phyloP scores from a whole-genome alignment of 805 yeast genomes.

The Sugiyamaella chiloensis region DNA sequence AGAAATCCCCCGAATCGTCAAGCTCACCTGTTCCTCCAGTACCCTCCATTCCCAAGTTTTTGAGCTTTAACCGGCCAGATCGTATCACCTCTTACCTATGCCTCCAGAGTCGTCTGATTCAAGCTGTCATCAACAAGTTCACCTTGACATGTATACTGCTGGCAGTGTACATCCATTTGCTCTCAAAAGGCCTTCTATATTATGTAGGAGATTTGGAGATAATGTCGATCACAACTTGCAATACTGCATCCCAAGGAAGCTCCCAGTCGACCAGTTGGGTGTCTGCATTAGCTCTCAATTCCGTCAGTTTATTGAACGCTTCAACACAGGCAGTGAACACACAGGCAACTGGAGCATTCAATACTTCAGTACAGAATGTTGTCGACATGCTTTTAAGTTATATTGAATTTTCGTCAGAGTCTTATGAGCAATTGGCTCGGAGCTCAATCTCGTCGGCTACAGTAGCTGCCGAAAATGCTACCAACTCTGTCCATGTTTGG shows the following conservation, averaged over 20 bases:
- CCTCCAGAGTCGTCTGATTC: slow-evolving; percentile 19
- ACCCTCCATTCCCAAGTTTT: background rate
- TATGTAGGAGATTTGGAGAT: background rate
- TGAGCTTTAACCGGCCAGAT: slow-evolving; percentile 15
- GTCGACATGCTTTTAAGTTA: slow-evolving; percentile 5
- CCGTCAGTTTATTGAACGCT: no score
- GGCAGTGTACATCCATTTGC: slow-evolving; percentile 16
- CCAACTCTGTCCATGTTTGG: slow-evolving; percentile 8
- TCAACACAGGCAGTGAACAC: slow-evolving; percentile 9
- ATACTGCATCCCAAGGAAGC: background rate
- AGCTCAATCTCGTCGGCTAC: slow-evolving; percentile 1
- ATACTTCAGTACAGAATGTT: slow-evolving; percentile 16
- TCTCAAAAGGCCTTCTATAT: background rate
- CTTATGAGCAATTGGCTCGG: slow-evolving; percentile 10
- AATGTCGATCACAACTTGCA: slow-evolving; percentile 1
- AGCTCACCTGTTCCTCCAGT: background rate
- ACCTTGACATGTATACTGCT: slow-evolving; percentile 19
- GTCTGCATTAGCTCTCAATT: background rate
- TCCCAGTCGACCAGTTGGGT: background rate
- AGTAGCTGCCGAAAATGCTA: slow-evolving; percentile 13
- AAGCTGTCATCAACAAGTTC: slow-evolving; percentile 19
- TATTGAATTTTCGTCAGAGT: slow-evolving; percentile 6
- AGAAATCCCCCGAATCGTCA: background rate
- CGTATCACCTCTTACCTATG: slow-evolving; percentile 23
- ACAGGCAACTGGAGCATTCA: slow-evolving; percentile 15